A percentile compares a stretch with the other conserved stretches of the same genome.
These are phyloP conservation scores for Nymphaea thermarum DNA, from an alignment of 164 flowering plant species.

Conservation along the genomic window DNA sequence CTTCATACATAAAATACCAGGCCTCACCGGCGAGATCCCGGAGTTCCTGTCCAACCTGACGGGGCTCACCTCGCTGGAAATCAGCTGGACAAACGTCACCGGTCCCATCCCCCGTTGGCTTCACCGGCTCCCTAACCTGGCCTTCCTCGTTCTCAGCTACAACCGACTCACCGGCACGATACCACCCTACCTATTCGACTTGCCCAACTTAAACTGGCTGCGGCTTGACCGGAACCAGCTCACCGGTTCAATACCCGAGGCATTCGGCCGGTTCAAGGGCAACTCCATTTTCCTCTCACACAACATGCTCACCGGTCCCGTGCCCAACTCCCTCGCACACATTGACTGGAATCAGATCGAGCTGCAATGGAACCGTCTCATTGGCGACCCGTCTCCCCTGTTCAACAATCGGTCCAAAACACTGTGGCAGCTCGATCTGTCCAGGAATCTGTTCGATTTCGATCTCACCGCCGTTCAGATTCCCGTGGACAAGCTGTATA, in stretches of 20 bases:
- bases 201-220: constrained; percentile 24
- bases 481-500: background rate
- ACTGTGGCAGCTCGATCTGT: constrained; percentile 20
- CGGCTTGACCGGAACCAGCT: constrained; percentile 49
- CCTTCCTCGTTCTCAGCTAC: constrained; percentile 35
- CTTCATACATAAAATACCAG: constrained; percentile 28
- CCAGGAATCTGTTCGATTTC: constrained; percentile 5
- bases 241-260: constrained; percentile 50
- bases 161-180: constrained; percentile 53
- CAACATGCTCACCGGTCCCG: constrained; percentile 44
- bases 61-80: constrained; percentile 24
- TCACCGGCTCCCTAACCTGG: constrained; percentile 26
- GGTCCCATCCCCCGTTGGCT: constrained; percentile 58
- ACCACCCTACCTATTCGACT: constrained; percentile 29
- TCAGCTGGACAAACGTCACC: constrained; percentile 40
- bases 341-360: constrained; percentile 21
- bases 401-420: constrained; percentile 28
- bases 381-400: constrained; percentile 27
- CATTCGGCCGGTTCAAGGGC: constrained; percentile 25
- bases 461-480: background rate
- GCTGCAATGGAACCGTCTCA: constrained; percentile 35
- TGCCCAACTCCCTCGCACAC: constrained; percentile 36
- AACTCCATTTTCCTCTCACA: constrained; percentile 34
- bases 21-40: constrained; percentile 50
- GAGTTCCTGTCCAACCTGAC: constrained; percentile 41